Evolutionary conservation across 441 rosid species (phyloP), one percentile per base, ranked within the genome.

Genomic region (Metrosideros polymorpha): DNA sequence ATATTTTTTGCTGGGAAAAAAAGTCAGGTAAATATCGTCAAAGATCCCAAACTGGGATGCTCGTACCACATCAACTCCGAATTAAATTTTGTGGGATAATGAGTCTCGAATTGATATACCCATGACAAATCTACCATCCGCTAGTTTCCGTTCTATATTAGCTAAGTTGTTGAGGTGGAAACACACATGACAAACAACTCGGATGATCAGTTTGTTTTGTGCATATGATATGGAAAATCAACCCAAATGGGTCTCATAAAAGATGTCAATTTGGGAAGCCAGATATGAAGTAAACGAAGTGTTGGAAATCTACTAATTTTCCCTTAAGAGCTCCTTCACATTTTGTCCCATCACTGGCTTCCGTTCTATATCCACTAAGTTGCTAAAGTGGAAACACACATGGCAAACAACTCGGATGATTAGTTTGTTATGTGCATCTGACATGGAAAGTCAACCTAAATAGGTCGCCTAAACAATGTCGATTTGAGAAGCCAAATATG

Each of bases 21-120:
- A 54, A 24, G 27, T 8, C 27, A 12, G 4, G n/a, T 5, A 27
- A 54, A 54, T 22, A 8, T 12, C 8, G 7, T 27, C 19, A 6
- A 55, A 55, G 6, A 25, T 55, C 14, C 1, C 15, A 25, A 55
- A 10, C 14, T 3, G 5, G 13, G 10, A 9, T 3, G 12, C 59
- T 55, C 12, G n/a, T 55, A 29, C 4, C 9, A 9, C 4, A 25
- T 4, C 4, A 7, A 53, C 0, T 4, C 9, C 5, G 4, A 54
- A 8, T 0, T 54, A 24, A 24, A 22, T 22, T 22, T 24, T 9
- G 5, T 9, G 12, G 3, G 12, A 1, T 5, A 4, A 24, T 54
- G 5, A 56, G 5, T 27, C 29, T 0, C 5, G 25, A 2, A 10
- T 2, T 4, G 6, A 10, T 27, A 3, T 15, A 10, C 4, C 3